A percentile compares a stretch with the other conserved stretches of the same genome.
Evolutionary conservation across 2,329 filamentous ascomycete genomes (phyloP).

Genomic region (Xylogone sp.): DNA sequence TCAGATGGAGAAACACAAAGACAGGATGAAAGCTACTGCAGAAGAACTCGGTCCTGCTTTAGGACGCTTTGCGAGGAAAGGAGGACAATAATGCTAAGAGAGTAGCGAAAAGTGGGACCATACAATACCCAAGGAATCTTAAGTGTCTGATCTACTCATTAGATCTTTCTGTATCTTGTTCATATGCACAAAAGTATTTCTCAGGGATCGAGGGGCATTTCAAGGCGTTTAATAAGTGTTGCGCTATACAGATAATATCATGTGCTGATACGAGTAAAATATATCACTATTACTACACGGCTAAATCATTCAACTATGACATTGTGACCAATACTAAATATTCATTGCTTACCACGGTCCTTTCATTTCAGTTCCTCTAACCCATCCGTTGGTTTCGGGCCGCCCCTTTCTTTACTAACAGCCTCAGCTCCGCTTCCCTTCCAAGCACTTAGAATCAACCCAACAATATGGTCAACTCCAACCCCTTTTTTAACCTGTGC

Average conservation of each 20-base stretch:
- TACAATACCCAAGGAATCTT: too few relatives aligned
- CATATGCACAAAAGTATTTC: too few relatives aligned
- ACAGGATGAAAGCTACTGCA: constrained; percentile 63
- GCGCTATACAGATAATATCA: neutral
- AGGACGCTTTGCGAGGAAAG: constrained; percentile 77
- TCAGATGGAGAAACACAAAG: constrained; percentile 63
- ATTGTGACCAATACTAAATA: neutral
- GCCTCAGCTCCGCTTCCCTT: constrained; percentile 78
- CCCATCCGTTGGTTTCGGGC: constrained; percentile 54
- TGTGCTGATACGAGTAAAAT: neutral
- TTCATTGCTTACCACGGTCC: neutral
- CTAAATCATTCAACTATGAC: neutral
- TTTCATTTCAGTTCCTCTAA: constrained; percentile 41
- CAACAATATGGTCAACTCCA: constrained; percentile 81
- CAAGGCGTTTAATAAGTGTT: neutral
- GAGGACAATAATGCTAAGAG: constrained; percentile 8
- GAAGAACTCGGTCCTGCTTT: constrained; percentile 81
- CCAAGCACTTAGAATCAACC: constrained; percentile 88
- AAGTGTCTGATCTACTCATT: too few relatives aligned
- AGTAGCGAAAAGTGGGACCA: too few relatives aligned
- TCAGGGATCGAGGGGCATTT: too few relatives aligned
- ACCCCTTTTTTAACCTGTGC: constrained; percentile 94
- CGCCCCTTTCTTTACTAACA: constrained; percentile 48
- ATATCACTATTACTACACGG: neutral
- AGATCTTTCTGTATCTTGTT: too few relatives aligned